Evolutionary conservation across 768 basidiomycete species (phyloP), one percentile per base, ranked within the genome.

Genomic region (Favolaschia claudopus): DNA sequence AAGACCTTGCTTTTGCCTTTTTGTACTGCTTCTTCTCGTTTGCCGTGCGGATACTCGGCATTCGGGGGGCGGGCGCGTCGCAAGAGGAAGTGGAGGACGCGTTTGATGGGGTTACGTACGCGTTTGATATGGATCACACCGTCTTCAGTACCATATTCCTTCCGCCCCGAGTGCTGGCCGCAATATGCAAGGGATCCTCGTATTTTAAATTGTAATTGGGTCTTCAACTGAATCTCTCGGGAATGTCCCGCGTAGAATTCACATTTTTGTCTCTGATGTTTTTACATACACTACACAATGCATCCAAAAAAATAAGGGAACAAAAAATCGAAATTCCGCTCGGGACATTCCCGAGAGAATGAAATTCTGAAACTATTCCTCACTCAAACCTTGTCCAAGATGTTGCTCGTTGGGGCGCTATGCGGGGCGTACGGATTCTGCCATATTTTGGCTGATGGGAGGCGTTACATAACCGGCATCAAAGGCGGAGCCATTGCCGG

Each of bases 31-130:
- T 49, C 19, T 9, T 0, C 22, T 49, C 47, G 5, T 49, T 49
- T 15, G 7, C 47, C n/a, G 47, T 49, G 1, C 47, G 47, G n/a
- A 9, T 27, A 24, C 34, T 3, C 9, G 34, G 34, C 47, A 49
- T 49, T 14, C 33, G 28, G 34, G 22, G 22, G 25, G 34, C 33
- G 38, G 34, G n/a, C n/a, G n/a, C n/a, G n/a, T n/a, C n/a, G n/a
- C n/a, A n/a, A n/a, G n/a, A n/a, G 47, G 27, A 8, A 17, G 15
- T 49, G 24, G 22, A 37, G 37, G 37, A 51, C 49, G 49, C 38
- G 38, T 51, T 31, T 51, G 49, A 51, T 51, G 36, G 13, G 48
- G 25, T 50, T 50, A 37, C 31, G 49, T 40, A 51, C 38, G 32
- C 32, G 37, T 24, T 33, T 34, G 39, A 31, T 2, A 43, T 0